Conservation (phyloP, 73 alveolate species). For the Tetrahymena elliotti region DNA sequence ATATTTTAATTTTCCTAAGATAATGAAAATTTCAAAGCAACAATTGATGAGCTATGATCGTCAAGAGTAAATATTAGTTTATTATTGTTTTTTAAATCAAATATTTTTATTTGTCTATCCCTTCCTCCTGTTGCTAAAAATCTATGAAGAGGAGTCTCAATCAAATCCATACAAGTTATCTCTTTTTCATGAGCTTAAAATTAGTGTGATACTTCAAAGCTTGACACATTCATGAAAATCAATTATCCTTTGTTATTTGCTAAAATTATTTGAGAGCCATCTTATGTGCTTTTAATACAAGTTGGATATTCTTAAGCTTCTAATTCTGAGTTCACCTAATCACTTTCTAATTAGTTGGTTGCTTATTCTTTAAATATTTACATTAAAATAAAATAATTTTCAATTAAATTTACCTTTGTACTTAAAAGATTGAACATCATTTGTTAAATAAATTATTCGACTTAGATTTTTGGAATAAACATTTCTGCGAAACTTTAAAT, state of each 20-base stretch:
- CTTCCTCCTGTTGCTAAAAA: conserved; percentile 54
- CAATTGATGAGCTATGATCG: conserved; percentile 67
- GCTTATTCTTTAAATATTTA: neutral
- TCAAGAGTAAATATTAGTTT: conserved; percentile 46
- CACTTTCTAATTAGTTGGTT: neutral
- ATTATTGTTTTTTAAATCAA: conserved; percentile 24
- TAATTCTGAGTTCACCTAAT: neutral
- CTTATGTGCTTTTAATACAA: conserved; percentile 61
- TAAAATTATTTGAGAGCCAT: conserved; percentile 61
- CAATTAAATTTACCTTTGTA: neutral
- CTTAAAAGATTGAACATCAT: conserved; percentile 21
- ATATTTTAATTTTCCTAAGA: conserved; percentile 32
- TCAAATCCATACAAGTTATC: conserved; percentile 50
- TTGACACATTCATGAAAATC: conserved; percentile 44
- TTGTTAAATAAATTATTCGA: conserved; percentile 60
- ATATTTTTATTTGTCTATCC: conserved; percentile 45
- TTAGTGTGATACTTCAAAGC: conserved; percentile 37
- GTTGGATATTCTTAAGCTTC: conserved; percentile 43
- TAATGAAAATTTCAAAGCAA: conserved; percentile 55
- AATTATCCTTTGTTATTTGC: conserved; percentile 68
- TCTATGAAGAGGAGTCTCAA: conserved; percentile 11
- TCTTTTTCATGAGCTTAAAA: conserved; percentile 67
- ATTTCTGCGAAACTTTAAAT: conserved; percentile 45
- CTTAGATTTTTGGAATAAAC: conserved; percentile 66
- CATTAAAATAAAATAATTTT: neutral